Base-by-base conservation (phyloP, 768 basidiomycete genomes). In the Mycena galopus region DNA sequence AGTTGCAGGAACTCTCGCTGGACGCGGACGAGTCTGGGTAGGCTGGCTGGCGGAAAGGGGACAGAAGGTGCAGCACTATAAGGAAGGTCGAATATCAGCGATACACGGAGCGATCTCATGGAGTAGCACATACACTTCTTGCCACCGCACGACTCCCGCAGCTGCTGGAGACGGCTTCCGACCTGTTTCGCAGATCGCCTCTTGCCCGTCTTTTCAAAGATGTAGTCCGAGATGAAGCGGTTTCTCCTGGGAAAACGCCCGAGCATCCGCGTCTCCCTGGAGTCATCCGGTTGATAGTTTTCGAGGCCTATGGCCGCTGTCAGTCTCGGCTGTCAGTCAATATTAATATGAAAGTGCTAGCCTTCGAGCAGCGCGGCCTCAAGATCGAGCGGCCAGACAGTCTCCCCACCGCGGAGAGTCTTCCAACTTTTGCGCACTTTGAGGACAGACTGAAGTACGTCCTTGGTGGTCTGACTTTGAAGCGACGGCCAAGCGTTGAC, bases 221-320 rank as follows among this genome's bases (percentile, higher is more conserved):
- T 94, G 81, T 92, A 91, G 74, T 94, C 92, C 62, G 93, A 92
- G 73, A 94, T 92, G 81, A 94, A 94, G 57, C 91, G 88, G 81
- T 94, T 94, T 68, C 93, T 86, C 87, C 92, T 89, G 42, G 93
- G 93, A 78, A 92, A 94, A 61, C 93, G 88, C 27, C 92, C 92
- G 4, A 94, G 87, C 21, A 92, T 88, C 65, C 91, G 85, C 47
- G 92, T 92, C 78, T 93, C 92, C 79, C 92, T 84, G 19, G 91
- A 91, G 77, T 93, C 91, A 72, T 91, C 89, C 33, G 93, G 93
- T 66, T 88, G 86, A 76, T 94, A 94, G 51, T 87, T 89, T 79
- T 89, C 90, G 67, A 90, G 88, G n/a, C 91, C 93, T 94, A 62
- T 29, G 59, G 73, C 66, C 37, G 21, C 71, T 73, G 71, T 77